Conservation (phyloP, 441 rosid species). For the Gossypium lobatum region DNA sequence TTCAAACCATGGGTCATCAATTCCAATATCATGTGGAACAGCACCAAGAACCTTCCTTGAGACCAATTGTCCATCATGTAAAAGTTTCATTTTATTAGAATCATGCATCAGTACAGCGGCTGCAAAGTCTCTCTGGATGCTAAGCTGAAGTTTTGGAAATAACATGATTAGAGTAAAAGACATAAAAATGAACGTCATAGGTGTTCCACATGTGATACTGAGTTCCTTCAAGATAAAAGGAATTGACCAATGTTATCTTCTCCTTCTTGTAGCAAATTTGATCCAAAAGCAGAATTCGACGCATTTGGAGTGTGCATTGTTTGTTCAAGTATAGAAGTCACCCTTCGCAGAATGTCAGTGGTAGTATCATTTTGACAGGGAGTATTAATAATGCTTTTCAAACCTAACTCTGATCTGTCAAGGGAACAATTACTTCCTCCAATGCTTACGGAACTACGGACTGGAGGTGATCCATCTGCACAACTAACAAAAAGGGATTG, state of each 20-base stretch:
- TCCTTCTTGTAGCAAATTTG: constrained; percentile 73
- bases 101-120: constrained; percentile 91
- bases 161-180: constrained; percentile 79
- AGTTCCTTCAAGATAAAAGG: constrained; percentile 75
- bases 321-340: constrained; percentile 55
- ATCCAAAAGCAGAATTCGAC: constrained; percentile 73
- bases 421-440: constrained; percentile 68
- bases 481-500: not conserved
- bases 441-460: constrained; percentile 53
- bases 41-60: constrained; percentile 81
- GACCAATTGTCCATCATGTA: constrained; percentile 56
- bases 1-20: constrained; percentile 82
- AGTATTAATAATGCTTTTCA: constrained; percentile 25
- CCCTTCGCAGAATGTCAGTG: constrained; percentile 57
- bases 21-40: constrained; percentile 87
- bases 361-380: constrained; percentile 40
- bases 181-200: constrained; percentile 85
- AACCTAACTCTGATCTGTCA: constrained; percentile 39
- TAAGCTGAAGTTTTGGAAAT: constrained; percentile 81
- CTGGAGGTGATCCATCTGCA: constrained; percentile 74
- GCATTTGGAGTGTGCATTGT: constrained; percentile 55
- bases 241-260: constrained; percentile 94
- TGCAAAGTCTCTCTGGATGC: constrained; percentile 87
- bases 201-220: constrained; percentile 97
- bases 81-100: constrained; percentile 52